Base-by-base conservation (phyloP, 148 eudicot species). In the Rhododendron simsii region DNA sequence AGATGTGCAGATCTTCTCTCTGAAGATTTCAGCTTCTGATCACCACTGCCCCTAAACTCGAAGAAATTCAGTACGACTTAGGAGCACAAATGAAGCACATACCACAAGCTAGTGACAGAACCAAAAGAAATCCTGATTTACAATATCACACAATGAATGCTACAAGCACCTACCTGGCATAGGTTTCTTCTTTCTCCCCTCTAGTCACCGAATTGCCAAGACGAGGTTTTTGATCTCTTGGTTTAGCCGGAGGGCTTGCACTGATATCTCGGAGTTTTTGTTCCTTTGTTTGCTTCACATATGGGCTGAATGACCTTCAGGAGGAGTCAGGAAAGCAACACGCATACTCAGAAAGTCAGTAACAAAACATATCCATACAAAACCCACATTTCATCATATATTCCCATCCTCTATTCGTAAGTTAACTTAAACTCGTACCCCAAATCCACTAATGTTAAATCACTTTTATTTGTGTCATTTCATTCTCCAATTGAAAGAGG, bases 231-330 rank as follows among this genome's bases (percentile, higher is more conserved):
- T 67, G 87, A 55, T 84, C 92, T 87, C 86, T 92, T 48, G 75
- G 45, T 87, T 89, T 89, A 35, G 45, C 76, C 12, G 74, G 77
- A 87, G 95, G 91, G 50, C 89, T 94, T 53, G 77, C 87, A 80
- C 91, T 91, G 75, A 85, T 90, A 88, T 86, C 88, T 41, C 21
- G 84, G 80, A 55, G 74, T 65, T 85, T 89, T 63, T 41, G 91
- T 57, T 88, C 88, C 84, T 83, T 90, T 41, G 81, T 85, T 41
- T 86, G 88, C 73, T 77, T 84, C 44, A 53, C 83, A 85, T 71
- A 50, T 28, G 98, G 85, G 89, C 93, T 91, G 53, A 57, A 83
- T 78, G 90, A 89, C 92, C 93, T 92, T 74, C 15, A 85, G 61
- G 71, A 44, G 30, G 55, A 44, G 13, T 39, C 81, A 81, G 28